These are phyloP conservation scores for Tetrahymena borealis DNA, from an alignment of 73 alveolate species.

Conservation along the genomic window DNA sequence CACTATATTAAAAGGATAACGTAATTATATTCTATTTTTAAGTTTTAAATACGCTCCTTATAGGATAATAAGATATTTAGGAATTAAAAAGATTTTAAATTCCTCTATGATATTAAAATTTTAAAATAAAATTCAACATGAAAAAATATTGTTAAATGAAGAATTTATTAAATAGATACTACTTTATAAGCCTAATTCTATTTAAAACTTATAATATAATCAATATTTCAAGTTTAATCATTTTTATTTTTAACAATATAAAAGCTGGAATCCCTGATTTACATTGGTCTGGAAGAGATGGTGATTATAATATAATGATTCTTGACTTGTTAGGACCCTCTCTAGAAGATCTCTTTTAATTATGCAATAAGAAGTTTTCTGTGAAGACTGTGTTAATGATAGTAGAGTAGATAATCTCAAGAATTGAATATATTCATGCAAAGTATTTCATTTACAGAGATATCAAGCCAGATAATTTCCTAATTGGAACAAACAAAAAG, in stretches of 20 bases:
- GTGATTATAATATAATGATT: slow-evolving; percentile 64
- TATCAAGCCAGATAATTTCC: slow-evolving; percentile 88
- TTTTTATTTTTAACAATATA: slow-evolving; percentile 48
- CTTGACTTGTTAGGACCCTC: slow-evolving; percentile 76
- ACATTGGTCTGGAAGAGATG: slow-evolving; percentile 78
- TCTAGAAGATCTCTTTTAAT: slow-evolving; percentile 65
- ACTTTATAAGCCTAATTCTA: too few relatives aligned
- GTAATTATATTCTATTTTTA: background rate
- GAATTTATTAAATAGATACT: too few relatives aligned
- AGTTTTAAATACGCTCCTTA: too few relatives aligned
- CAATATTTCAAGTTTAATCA: background rate
- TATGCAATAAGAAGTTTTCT: slow-evolving; percentile 58
- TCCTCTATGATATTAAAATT: too few relatives aligned
- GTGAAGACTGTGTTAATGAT: slow-evolving; percentile 74
- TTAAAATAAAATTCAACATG: too few relatives aligned
- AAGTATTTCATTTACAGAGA: slow-evolving; percentile 70
- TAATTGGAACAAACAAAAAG: slow-evolving; percentile 68
- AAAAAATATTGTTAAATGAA: too few relatives aligned
- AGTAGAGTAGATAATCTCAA: slow-evolving; percentile 71
- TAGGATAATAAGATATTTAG: too few relatives aligned
- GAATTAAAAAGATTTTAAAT: too few relatives aligned
- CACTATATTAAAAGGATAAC: slow-evolving; percentile 61
- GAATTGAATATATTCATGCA: slow-evolving; percentile 77
- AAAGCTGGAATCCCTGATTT: slow-evolving; percentile 80
- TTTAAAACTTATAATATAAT: too few relatives aligned